Evolutionary conservation across 2,329 filamentous ascomycete genomes (phyloP), one percentile per base, ranked within the genome.

Genomic region (Drechmeria coniospora): DNA sequence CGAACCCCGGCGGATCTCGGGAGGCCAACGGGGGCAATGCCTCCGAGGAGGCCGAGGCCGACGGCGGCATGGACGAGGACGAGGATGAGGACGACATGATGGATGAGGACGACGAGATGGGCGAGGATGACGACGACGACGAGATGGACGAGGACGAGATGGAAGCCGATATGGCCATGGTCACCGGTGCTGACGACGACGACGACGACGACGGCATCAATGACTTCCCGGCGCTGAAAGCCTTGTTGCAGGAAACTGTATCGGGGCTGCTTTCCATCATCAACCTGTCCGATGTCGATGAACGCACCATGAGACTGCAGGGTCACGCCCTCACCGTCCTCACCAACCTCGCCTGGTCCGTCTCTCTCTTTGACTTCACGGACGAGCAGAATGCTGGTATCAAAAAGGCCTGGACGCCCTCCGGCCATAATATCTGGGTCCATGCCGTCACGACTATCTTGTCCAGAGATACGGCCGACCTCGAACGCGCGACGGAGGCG

Each of bases 291-390:
- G 50, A 53, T 29, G 57, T 61, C 13, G 55, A 60, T 17, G 42
- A n/a, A n/a, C n/a, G n/a, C n/a, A n/a, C 51, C 11, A 45, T 58
- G 9, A 44, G 54, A 6, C 51, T 75, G 22, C 67, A 67, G 35
- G 48, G 49, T 13, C 60, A 65, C 37, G 65, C 73, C 12, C 50
- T 79, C 15, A 65, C 68, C 2, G 63, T 70, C 11, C 57, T 79
- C 32, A 76, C 69, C 55, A 79, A 79, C 49, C 66, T 78, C 29
- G 59, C 73, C 29, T 79, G 74, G 72, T 74, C 72, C 8, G 56
- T 75, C 22, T 72, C 68, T 7, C 64, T 65, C 39, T 54, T 74
- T 38, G 69, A 74, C 47, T 72, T 73, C 40, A 54, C 60, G 15
- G 59, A 66, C 18, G 50, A 53, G n/a, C 56, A 60, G 28, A 69